Evolutionary conservation across 2,329 filamentous ascomycete genomes (phyloP), one percentile per base, ranked within the genome.

Genomic region (Cladophialophora yegresii): DNA sequence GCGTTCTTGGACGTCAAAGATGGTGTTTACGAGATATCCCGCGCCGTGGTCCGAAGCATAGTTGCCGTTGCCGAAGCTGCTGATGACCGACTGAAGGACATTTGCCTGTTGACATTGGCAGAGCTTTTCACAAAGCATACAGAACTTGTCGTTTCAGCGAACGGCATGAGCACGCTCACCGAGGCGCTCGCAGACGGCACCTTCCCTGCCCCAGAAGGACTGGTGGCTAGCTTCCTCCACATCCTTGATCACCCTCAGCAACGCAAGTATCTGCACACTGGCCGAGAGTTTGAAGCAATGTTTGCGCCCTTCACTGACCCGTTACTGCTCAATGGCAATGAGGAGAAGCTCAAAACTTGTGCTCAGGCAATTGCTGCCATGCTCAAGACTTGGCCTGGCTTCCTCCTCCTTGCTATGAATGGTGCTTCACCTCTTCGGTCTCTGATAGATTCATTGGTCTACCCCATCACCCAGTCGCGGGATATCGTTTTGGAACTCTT

Each of bases 1-100:
- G 91, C 93, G 9, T 99, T 99, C 73, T 81, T 99, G 2, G 95
- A 99, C 74, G 92, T 98, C 69, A 97, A 97, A 74, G 91, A 92
- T 67, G 95, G 95, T 10, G 88, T 96, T 8, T 85, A 86, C 67
- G 93, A 99, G 75, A 85, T 99, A 40, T 96, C 95, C 1, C 85
- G 90, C 64, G 89, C 91, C 0, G 87, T 99, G 22, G 90, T 96
- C 7, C 87, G 95, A 61, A 95, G 93, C 6, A 88, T 99, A 63
- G 91, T 95, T 33, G 90, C 95, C 4, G 89, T 98, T 55, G 93
- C 95, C 13, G 91, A 96, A 70, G 89, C 95, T 70, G 83, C 86
- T 26, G 89, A 96, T 69, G 93, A 97, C 75, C 87, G 93, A 63
- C 80, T 99, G 16, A 87, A 91, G 60, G 90, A 92, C 43, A 97